Conservation (phyloP, 2,329 filamentous ascomycete genomes). For the Clonostachys chloroleuca region DNA sequence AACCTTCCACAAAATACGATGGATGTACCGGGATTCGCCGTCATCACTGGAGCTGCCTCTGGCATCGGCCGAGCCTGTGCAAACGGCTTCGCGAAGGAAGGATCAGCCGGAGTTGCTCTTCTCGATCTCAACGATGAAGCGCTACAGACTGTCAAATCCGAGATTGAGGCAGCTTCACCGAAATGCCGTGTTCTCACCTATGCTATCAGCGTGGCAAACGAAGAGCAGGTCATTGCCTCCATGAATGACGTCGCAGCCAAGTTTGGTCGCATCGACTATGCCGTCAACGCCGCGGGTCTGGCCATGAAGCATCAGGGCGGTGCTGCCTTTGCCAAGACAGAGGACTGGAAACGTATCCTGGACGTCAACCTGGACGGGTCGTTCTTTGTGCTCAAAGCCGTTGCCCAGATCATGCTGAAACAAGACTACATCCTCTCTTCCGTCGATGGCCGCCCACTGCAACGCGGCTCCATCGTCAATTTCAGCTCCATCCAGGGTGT, state of each 20-base stretch:
- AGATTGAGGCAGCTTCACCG: too few species aligned
- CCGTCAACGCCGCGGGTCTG: neutral
- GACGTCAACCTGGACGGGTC: too few species aligned
- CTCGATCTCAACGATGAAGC: neutral
- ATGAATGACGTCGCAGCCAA: neutral
- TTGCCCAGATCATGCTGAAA: too few species aligned
- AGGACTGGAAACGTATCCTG: too few species aligned
- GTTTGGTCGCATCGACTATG: neutral
- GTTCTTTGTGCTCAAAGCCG: too few species aligned
- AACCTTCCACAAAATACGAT: neutral
- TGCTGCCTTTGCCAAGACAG: too few species aligned
- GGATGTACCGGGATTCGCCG: neutral
- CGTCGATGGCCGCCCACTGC: neutral
- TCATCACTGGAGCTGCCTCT: neutral
- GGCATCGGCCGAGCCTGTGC: neutral
- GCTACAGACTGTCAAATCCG: neutral
- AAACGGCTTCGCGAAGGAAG: neutral
- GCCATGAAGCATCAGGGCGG: neutral
- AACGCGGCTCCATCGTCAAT: neutral
- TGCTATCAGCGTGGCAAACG: too few species aligned
- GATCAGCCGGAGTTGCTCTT: neutral
- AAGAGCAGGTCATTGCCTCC: too few species aligned
- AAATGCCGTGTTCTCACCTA: too few species aligned
- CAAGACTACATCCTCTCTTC: too few species aligned
- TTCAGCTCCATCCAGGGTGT: neutral